These are phyloP conservation scores for Bacterosira constricta DNA, from an alignment of 108 stramenopile genomes.

Conservation along the genomic window DNA sequence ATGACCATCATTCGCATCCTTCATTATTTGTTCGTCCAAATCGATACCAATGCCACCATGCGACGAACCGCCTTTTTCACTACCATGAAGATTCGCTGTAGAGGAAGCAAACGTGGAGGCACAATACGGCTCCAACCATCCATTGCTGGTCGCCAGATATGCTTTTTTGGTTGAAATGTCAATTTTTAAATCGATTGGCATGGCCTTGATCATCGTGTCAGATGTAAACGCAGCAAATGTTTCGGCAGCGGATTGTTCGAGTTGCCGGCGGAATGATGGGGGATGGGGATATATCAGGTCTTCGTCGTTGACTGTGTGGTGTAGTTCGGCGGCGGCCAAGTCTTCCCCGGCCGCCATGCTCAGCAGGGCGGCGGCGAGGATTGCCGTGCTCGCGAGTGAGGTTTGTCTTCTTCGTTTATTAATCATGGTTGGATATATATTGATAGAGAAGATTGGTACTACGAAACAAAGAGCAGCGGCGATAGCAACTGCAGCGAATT, in stretches of 20 bases:
- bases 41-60: neutral
- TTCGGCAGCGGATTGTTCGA: neutral
- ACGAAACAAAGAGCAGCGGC: too few species aligned
- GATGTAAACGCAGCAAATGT: slow-evolving; percentile 8
- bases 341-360: too few species aligned
- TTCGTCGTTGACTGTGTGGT: too few species aligned
- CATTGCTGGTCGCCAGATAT: neutral
- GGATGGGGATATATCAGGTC: too few species aligned
- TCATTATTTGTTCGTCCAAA: neutral
- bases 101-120: neutral
- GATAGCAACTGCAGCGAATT: too few species aligned
- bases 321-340: too few species aligned
- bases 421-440: too few species aligned
- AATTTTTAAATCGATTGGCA: slow-evolving; percentile 27
- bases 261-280: neutral
- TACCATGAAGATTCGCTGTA: neutral
- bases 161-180: neutral
- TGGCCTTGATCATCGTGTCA: slow-evolving; percentile 5
- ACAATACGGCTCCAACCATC: neutral
- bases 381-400: too few species aligned
- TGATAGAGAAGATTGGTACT: too few species aligned
- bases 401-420: too few species aligned
- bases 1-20: neutral
- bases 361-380: too few species aligned
- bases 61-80: neutral